These are phyloP conservation scores for Colletotrichum chlorophyti DNA, from an alignment of 2,329 filamentous ascomycete species.

Conservation along the genomic window DNA sequence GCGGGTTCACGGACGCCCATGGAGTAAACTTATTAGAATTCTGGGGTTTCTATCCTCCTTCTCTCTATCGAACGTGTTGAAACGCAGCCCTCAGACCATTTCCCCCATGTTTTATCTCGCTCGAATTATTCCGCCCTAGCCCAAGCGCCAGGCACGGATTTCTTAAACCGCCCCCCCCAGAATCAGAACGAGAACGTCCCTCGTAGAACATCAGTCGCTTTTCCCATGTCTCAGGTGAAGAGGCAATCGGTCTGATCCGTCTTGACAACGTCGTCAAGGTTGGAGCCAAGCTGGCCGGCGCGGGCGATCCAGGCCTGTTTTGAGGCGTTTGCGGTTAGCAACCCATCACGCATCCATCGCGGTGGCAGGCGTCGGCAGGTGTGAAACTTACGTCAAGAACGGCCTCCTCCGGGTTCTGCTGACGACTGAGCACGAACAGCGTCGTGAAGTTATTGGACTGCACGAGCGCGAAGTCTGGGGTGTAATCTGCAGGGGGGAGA, in stretches of 20 bases:
- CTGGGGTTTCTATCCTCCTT: too few species aligned
- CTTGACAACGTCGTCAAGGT: conserved; percentile 35
- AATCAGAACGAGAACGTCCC: not conserved
- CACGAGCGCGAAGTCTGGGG: conserved; percentile 39
- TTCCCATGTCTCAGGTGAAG: conserved; percentile 28
- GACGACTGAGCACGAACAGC: conserved; percentile 40
- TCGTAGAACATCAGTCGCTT: not conserved
- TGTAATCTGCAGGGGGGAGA: conserved; percentile 32
- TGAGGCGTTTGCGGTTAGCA: not conserved
- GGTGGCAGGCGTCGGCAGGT: not conserved
- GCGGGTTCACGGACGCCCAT: too few species aligned
- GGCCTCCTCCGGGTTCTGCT: conserved; percentile 35
- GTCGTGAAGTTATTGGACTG: conserved; percentile 41
- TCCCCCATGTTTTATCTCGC: not conserved
- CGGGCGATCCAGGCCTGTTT: conserved; percentile 35
- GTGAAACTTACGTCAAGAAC: conserved; percentile 36
- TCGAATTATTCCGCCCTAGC: not conserved
- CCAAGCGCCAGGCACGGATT: conserved; percentile 20
- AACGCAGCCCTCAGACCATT: conserved; percentile 1
- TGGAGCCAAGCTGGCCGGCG: conserved; percentile 34
- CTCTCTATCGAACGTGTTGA: not conserved
- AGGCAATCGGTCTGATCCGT: conserved; percentile 35
- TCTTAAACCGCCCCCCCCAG: not conserved
- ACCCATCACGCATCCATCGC: not conserved
- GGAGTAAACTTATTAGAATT: not conserved